Evolutionary conservation across 2,329 filamentous ascomycete genomes (phyloP).

Genomic region (Arthrobotrys megalospora): DNA sequence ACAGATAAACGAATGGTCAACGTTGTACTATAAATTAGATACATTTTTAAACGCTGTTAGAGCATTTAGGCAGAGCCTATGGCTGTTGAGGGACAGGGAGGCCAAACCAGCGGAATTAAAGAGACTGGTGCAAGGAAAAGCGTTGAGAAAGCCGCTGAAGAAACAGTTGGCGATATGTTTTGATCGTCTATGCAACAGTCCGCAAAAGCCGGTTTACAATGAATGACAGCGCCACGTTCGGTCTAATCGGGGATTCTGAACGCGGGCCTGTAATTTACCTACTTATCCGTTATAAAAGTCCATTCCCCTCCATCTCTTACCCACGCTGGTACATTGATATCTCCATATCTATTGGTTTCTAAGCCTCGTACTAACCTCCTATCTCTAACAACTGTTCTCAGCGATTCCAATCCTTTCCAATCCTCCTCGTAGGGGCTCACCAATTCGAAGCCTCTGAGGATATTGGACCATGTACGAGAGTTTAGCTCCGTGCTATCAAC

Average conservation of each 20-base stretch:
- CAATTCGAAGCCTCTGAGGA: not conserved
- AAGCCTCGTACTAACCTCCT: not conserved
- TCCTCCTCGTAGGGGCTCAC: not conserved
- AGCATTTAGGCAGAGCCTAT: slow-evolving; percentile 33
- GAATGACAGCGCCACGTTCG: not conserved
- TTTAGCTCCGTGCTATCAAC: not conserved
- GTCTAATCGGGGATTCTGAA: not conserved
- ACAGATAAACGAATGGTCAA: slow-evolving; percentile 12
- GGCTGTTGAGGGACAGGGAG: slow-evolving; percentile 11
- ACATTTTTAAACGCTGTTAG: slow-evolving; percentile 22
- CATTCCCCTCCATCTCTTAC: not conserved
- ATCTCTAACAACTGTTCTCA: not conserved
- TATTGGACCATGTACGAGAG: not conserved
- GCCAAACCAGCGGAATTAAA: slow-evolving; percentile 5
- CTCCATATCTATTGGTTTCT: not conserved
- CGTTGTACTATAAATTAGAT: slow-evolving; percentile 18
- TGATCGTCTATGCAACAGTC: not conserved
- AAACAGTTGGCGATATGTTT: slow-evolving; percentile 29
- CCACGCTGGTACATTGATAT: not conserved
- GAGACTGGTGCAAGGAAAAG: slow-evolving; percentile 27
- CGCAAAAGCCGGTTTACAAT: not conserved
- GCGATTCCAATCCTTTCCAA: not conserved
- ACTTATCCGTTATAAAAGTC: not conserved
- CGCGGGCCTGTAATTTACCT: not conserved
- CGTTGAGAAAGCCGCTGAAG: not conserved